Base-by-base conservation (phyloP, 306 rosid genomes). In the Quercus glauca region DNA sequence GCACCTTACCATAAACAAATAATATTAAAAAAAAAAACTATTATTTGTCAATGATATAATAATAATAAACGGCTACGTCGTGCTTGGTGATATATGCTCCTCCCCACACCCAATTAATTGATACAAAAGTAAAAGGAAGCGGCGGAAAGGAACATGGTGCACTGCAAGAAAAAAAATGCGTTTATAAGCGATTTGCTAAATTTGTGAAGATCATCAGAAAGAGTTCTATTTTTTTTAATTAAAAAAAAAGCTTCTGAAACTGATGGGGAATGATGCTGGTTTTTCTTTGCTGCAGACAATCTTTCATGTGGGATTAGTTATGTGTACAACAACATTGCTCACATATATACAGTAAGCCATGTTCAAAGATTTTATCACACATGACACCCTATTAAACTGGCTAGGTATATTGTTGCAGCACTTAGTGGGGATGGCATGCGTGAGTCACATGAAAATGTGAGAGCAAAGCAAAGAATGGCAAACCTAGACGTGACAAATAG, bases 71-170 rank as follows among this genome's bases (percentile, higher is more conserved):
- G 82, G 76, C 76, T 78, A 59, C 49, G 68, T 83, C 86, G 74
- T 81, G 81, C 76, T 81, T 83, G 78, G 73, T 76, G 80, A 76
- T 77, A 78, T 76, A 76, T 83, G 86, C 79, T 60, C 73, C 80
- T 81, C 76, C 78, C 84, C 78, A 83, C 83, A 71, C 58, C 79
- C 76, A 76, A 77, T 76, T 52, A 81, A 87, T 79, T 43, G 33
- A 51, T 28, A 14, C 82, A 83, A 86, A 79, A 70, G 78, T 84
- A 82, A 82, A 74, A 74, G 68, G 77, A 76, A 58, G 70, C 55
- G 68, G 55, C 73, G 80, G 84, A 88, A 78, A 82, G 78, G 70
- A 87, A 91, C 88, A 64, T 80, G 91, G 76, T 79, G 53, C 69
- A 71, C 57, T 73, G 71, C 67, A 82, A 45, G 43, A 61, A 82